Base-by-base conservation (phyloP, 176 grass and related monocot genomes). In the Oryza nivara region DNA sequence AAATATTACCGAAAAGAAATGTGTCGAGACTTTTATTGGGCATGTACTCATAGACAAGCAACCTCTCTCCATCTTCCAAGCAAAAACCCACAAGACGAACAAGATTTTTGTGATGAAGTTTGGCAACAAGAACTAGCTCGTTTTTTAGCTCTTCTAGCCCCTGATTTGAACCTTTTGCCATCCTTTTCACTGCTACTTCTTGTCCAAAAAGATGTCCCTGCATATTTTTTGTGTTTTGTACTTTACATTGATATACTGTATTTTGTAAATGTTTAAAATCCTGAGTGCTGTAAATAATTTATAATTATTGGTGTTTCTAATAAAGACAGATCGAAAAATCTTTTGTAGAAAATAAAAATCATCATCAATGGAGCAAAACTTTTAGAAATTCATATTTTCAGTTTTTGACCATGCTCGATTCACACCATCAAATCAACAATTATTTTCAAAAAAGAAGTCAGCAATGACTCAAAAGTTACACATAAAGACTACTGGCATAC, bases 31-130 rank as follows among this genome's bases (percentile, higher is more conserved):
- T 85, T 78, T 48, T 85, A 45, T 86, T 86, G 3, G 76, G 77
- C 84, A 86, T 86, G 45, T 74, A 86, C 56, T 86, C 84, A 0
- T 86, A 86, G 30, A 86, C 74, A 1, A 85, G 83, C 22, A 80
- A 3, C 20, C 15, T 89, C 77, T 89, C 63, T 20, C 75, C 83
- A 3, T 45, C 85, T 68, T 87, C 85, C 0, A 87, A 61, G 74
- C 81, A 54, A 80, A 40, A 87, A n/a, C 85, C 85, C 16, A 75
- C 71, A 6, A 87, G 46, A 7, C 60, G 78, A 30, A 88, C 86
- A 48, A 88, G 80, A 23, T 88, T 88, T 15, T 16, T 88, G 74
- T 83, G 86, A 23, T 88, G 86, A 49, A 88, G 80, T 73, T 88
- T 88, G 65, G 86, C 67, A 11, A 89, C 38, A 17, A 85, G 60